Conservation (phyloP, 148 eudicot genomes). For the Oxyria digyna region DNA sequence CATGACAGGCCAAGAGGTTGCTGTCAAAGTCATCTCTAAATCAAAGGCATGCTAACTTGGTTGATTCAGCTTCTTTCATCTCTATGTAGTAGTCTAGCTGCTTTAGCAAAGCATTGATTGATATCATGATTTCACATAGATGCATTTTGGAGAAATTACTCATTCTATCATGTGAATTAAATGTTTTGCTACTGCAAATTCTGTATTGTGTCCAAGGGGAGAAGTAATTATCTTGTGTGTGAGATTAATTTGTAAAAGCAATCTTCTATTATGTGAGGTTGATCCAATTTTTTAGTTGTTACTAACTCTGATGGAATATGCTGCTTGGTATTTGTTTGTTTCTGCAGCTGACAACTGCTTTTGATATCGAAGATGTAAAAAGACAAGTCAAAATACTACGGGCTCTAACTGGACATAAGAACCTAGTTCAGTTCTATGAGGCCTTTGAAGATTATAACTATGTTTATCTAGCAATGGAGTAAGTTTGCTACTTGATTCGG, state of each 20-base stretch:
- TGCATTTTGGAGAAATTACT: too few species aligned
- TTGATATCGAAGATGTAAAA: conserved; percentile 84
- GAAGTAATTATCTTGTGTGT: neutral
- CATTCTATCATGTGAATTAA: too few species aligned
- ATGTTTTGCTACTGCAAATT: neutral
- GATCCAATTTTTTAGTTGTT: neutral
- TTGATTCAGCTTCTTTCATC: neutral
- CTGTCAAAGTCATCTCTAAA: conserved; percentile 94
- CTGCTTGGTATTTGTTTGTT: neutral
- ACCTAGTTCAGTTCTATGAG: conserved; percentile 76
- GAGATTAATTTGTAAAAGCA: too few species aligned
- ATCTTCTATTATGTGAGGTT: neutral
- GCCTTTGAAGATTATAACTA: conserved; percentile 79
- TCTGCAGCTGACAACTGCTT: conserved; percentile 78
- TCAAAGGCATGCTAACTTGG: conserved; percentile 44
- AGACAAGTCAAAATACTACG: conserved; percentile 81
- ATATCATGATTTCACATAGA: neutral
- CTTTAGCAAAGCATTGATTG: neutral
- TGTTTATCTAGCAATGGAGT: conserved; percentile 91
- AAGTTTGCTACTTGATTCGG: conserved; percentile 22
- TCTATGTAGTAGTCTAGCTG: conserved; percentile 3
- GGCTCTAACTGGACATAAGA: conserved; percentile 68
- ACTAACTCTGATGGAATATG: neutral
- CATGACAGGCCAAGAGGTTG: conserved; percentile 76
- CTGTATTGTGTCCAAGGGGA: too few species aligned